A percentile compares a stretch with the other conserved stretches of the same genome.
Evolutionary conservation across 345 rosid species (phyloP).

Genomic region (Microcos paniculata): DNA sequence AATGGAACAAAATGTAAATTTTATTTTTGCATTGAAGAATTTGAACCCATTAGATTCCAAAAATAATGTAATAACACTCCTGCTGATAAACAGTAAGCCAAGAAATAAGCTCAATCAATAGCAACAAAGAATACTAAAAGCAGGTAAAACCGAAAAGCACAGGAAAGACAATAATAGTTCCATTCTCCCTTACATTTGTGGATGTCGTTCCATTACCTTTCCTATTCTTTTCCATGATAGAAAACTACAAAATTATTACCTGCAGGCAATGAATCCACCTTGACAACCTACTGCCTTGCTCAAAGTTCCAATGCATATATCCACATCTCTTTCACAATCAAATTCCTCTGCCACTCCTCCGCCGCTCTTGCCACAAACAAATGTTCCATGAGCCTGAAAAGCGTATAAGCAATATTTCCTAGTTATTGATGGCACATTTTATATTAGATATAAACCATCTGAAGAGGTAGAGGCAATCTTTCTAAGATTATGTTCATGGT

Average conservation of each 20-base stretch:
- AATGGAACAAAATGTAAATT: neutral
- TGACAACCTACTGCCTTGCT: conserved; percentile 99
- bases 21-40: neutral
- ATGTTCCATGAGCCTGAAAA: conserved; percentile 92
- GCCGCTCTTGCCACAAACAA: conserved; percentile 89
- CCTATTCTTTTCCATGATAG: neutral
- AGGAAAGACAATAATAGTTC: neutral
- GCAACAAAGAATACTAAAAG: too few relatives aligned
- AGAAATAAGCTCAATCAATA: too few relatives aligned
- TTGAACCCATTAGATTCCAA: neutral
- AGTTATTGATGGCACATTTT: neutral
- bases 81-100: too few relatives aligned
- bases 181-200: neutral
- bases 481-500: neutral
- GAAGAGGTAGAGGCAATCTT: neutral
- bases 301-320: conserved; percentile 84
- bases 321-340: conserved; percentile 78
- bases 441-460: neutral
- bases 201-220: neutral
- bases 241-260: conserved; percentile 37
- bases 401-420: conserved; percentile 6
- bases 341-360: conserved; percentile 92
- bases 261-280: conserved; percentile 97
- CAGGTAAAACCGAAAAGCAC: too few relatives aligned
- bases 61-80: too few relatives aligned